Evolutionary conservation across 805 yeast genomes (phyloP), one percentile per base, ranked within the genome.

Genomic region (Candida rishiriensis): DNA sequence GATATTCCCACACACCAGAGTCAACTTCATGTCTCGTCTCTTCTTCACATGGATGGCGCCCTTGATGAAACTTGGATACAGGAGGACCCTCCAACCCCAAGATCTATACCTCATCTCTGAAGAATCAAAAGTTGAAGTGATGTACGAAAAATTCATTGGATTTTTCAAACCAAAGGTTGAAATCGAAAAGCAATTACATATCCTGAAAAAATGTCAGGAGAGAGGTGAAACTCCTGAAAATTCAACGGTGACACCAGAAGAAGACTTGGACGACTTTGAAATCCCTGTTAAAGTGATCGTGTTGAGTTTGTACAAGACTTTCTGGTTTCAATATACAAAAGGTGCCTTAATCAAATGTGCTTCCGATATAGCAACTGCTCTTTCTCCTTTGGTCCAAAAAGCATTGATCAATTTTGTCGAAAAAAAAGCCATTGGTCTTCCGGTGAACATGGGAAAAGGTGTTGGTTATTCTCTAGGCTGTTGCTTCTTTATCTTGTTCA

Each of bases 401-500:
- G 68, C 72, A 39, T 66, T 88, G 45, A 81, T 87, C 45, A 69
- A 70, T 38, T 85, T 77, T 52, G 87, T 86, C 26, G 80, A 76
- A 54, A 56, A 57, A 37, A 72, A 74, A 44, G 70, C 70, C 7
- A 61, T 68, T 28, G 74, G 74, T 4, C 60, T 71, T 5, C 64
- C 65, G 10, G 52, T 63, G 21, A 60, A 68, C 10, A 64, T 68
- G 42, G 85, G 82, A 32, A 71, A 69, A 47, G 96, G 96, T 52
- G 69, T 86, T 3, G 96, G 93, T 9, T 85, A 78, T 55, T 80
- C 90, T 6, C 64, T 89, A 36, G 95, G 90, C n/a, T 71, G 83
- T 11, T 75, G 81, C 38, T 54, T 71, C 1, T 65, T 90, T 65
- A 73, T 84, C 52, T 56, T 78, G 13, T 42, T 71, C 2, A 61